Percentiles rank a stretch among this genome's conserved stretches.
phyloP scores from a whole-genome alignment of 805 yeast genomes.

The Naumovozyma dairenensis region DNA sequence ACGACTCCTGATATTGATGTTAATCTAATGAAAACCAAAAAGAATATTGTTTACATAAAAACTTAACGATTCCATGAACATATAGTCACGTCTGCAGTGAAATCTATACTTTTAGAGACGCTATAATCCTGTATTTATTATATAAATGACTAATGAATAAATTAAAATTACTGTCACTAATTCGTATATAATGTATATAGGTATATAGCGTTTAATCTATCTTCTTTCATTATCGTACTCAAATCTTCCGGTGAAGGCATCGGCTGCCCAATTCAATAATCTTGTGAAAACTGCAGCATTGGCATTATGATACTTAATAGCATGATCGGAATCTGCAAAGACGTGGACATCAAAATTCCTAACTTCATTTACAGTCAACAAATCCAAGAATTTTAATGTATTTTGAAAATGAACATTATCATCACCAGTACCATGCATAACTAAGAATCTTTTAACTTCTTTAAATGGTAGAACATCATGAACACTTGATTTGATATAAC shows the following conservation, averaged over 20 bases:
- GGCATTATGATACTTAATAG: slow-evolving; percentile 65
- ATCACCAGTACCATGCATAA: slow-evolving; percentile 96
- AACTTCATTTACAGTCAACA: slow-evolving; percentile 57
- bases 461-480: slow-evolving; percentile 47
- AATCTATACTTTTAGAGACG: too few species aligned
- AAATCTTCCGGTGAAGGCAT: slow-evolving; percentile 57
- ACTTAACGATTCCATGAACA: too few species aligned
- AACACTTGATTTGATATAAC: slow-evolving; percentile 53
- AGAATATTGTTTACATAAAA: too few species aligned
- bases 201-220: too few species aligned
- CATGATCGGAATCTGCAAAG: slow-evolving; percentile 76
- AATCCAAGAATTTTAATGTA: slow-evolving; percentile 66
- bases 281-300: slow-evolving; percentile 59
- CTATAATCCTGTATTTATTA: too few species aligned
- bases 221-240: too few species aligned
- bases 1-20: too few species aligned
- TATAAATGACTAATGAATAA: too few species aligned
- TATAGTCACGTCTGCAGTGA: too few species aligned
- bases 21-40: too few species aligned
- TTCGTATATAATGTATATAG: too few species aligned
- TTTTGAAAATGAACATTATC: slow-evolving; percentile 96
- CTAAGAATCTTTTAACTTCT: slow-evolving; percentile 52
- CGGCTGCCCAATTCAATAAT: slow-evolving; percentile 51
- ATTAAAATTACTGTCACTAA: too few species aligned
- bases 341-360: slow-evolving; percentile 75